Evolutionary conservation across 2,329 filamentous ascomycete species (phyloP).

Genomic region (Nemania bipapillata): DNA sequence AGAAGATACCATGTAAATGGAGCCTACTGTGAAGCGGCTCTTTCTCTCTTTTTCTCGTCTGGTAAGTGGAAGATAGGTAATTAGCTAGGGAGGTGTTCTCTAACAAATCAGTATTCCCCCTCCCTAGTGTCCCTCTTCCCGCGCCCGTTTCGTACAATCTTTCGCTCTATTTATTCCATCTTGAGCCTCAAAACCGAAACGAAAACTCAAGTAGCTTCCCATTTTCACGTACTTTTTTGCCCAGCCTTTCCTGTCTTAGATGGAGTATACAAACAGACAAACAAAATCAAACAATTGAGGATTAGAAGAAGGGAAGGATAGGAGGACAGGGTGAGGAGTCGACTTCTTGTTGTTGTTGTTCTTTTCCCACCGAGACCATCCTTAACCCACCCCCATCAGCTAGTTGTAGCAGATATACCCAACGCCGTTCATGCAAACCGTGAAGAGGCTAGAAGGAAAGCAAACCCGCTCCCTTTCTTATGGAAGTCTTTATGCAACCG

Average conservation of each 20-base stretch:
- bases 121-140: background rate
- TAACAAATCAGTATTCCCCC: constrained; percentile 1
- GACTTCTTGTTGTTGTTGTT: no score
- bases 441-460: constrained; percentile 23
- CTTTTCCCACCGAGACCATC: constrained; percentile 14
- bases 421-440: constrained; percentile 40
- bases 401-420: constrained; percentile 31
- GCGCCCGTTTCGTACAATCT: constrained; percentile 16
- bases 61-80: background rate
- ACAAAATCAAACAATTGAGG: constrained; percentile 23
- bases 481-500: constrained; percentile 31
- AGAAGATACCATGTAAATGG: constrained; percentile 19
- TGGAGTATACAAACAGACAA: constrained; percentile 40
- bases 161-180: constrained; percentile 16
- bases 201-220: constrained; percentile 7
- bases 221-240: constrained; percentile 15
- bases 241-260: constrained; percentile 30
- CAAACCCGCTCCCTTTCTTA: constrained; percentile 15
- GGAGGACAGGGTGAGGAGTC: constrained; percentile 1
- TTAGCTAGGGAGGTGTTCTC: constrained; percentile 5
- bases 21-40: constrained; percentile 3
- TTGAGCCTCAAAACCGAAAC: constrained; percentile 8
- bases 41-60: background rate
- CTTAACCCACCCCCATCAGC: constrained; percentile 14
- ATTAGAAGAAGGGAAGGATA: constrained; percentile 3